Percentiles rank a stretch among this genome's conserved stretches.
These are phyloP conservation scores for Cercospora zeae-maydis DNA, from an alignment of 2,329 filamentous ascomycete species.

Conservation along the genomic window DNA sequence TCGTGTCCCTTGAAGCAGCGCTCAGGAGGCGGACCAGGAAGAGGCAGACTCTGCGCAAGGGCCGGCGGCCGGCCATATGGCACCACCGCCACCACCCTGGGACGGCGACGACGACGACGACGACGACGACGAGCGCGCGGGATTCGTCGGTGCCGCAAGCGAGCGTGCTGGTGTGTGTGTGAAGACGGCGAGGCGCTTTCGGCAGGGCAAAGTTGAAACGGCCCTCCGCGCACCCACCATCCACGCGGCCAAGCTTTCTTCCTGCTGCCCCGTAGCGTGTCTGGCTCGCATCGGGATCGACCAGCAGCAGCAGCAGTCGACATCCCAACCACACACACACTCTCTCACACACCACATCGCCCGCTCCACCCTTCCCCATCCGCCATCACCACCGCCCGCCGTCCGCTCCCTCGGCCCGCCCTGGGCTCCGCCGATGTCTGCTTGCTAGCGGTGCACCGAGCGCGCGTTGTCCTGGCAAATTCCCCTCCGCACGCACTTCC, in stretches of 20 bases:
- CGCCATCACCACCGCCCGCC: conserved; percentile 1
- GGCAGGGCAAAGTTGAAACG: background rate
- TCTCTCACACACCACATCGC: background rate
- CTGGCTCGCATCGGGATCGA: background rate
- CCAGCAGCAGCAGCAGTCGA: conserved; percentile 3
- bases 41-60: conserved; percentile 7
- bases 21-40: conserved; percentile 11
- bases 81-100: background rate
- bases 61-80: background rate
- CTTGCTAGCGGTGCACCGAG: conserved; percentile 1
- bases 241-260: conserved; percentile 1
- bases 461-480: conserved; percentile 4
- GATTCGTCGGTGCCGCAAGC: background rate
- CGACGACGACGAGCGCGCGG: background rate
- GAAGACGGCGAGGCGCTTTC: background rate
- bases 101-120: too few relatives aligned
- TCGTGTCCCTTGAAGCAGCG: conserved; percentile 2
- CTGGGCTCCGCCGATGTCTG: conserved; percentile 4
- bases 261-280: background rate
- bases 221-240: background rate
- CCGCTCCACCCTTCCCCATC: background rate
- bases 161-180: background rate
- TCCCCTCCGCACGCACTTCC: background rate
- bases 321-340: conserved; percentile 6
- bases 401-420: background rate